Percentiles rank a stretch among this genome's conserved stretches.
Conservation (phyloP, 805 yeast genomes). For the Barnettozyma siamensis region DNA sequence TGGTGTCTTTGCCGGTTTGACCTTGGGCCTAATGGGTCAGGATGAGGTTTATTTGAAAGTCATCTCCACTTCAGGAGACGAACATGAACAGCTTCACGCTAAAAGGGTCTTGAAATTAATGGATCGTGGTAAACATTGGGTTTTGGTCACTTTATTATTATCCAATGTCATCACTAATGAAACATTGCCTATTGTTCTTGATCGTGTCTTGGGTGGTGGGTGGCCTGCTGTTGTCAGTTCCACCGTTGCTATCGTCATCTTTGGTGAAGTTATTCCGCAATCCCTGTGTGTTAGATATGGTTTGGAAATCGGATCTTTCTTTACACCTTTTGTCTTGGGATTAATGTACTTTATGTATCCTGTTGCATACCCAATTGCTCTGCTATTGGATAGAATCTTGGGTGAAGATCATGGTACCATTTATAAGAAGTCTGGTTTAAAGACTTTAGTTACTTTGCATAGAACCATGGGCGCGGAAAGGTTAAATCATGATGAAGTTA, state of each 20-base stretch:
- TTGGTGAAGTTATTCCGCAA: constrained; percentile 97
- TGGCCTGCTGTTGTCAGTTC: constrained; percentile 94
- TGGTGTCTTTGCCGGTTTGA: constrained; percentile 89
- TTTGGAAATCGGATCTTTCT: constrained; percentile 80
- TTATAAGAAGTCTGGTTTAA: constrained; percentile 87
- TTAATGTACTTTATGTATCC: constrained; percentile 92
- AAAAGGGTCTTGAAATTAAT: constrained; percentile 64
- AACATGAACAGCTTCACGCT: constrained; percentile 62
- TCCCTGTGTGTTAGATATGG: constrained; percentile 91
- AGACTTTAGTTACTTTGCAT: constrained; percentile 89
- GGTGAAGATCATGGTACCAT: constrained; percentile 97
- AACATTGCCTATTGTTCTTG: constrained; percentile 89
- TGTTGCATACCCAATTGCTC: constrained; percentile 84
- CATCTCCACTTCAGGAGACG: constrained; percentile 80
- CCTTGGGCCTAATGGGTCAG: constrained; percentile 97
- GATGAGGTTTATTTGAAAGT: constrained; percentile 94
- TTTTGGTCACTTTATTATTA: constrained; percentile 77
- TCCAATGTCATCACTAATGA: constrained; percentile 92
- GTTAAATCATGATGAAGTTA: constrained; percentile 90
- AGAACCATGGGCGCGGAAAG: constrained; percentile 94
- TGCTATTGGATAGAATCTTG: constrained; percentile 68
- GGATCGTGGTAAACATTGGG: constrained; percentile 91
- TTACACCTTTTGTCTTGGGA: constrained; percentile 78
- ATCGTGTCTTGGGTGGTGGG: constrained; percentile 92
- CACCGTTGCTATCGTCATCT: constrained; percentile 87